A percentile compares a stretch with the other conserved stretches of the same genome.
Evolutionary conservation across 2,329 filamentous ascomycete genomes (phyloP).

Genomic region (Ophiostoma novo-ulmi): DNA sequence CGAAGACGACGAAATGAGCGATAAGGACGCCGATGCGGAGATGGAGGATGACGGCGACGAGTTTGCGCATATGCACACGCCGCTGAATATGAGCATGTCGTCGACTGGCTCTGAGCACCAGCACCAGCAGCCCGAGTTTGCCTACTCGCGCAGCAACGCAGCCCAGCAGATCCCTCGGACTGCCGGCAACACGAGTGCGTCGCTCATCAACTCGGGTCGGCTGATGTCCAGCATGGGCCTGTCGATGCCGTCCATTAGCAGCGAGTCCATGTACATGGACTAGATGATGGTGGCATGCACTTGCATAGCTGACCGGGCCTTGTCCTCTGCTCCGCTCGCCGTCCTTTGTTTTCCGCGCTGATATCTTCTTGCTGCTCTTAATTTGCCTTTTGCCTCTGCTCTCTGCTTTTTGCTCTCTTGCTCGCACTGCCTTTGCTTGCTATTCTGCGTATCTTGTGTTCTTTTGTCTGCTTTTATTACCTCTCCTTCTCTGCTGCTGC

Average conservation of each 20-base stretch:
- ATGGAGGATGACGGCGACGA: conserved; percentile 60
- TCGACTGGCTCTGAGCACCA: neutral
- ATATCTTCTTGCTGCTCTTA: neutral
- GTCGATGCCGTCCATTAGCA: conserved; percentile 42
- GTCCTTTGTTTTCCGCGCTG: neutral
- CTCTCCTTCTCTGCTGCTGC: neutral
- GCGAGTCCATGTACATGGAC: conserved; percentile 51
- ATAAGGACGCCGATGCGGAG: conserved; percentile 36
- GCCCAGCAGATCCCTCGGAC: conserved; percentile 31
- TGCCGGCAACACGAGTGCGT: conserved; percentile 28
- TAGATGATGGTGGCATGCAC: conserved; percentile 28
- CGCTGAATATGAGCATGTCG: neutral
- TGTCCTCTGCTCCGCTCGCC: neutral
- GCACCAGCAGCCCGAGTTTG: conserved; percentile 16
- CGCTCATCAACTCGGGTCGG: conserved; percentile 15
- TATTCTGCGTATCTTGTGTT: conserved; percentile 6
- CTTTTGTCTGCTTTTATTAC: conserved; percentile 25
- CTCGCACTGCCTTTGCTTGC: neutral
- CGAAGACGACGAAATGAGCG: conserved; percentile 16
- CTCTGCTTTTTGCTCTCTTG: neutral
- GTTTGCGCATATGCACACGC: conserved; percentile 47
- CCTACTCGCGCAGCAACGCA: conserved; percentile 36
- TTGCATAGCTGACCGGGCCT: neutral
- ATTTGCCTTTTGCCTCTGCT: neutral
- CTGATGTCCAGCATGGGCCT: conserved; percentile 40